phyloP scores from a whole-genome alignment of 202 grass and related monocot genomes.

The Dendrocalamus latiflorus region DNA sequence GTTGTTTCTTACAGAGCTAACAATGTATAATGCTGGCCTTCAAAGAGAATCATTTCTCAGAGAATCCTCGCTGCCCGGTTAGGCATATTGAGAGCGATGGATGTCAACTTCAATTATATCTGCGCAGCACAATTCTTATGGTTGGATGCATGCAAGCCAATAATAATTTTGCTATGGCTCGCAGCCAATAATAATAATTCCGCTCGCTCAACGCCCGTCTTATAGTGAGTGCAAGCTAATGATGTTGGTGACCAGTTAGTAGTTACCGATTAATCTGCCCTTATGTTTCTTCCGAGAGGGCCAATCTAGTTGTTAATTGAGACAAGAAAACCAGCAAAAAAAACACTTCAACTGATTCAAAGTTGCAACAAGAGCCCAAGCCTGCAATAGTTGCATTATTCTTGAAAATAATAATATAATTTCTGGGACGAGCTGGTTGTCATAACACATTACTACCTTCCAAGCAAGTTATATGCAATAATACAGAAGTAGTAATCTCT shows the following conservation, averaged over 20 bases:
- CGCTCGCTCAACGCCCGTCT: conserved; percentile 1
- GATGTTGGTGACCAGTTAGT: conserved; percentile 13
- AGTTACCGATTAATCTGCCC: not conserved
- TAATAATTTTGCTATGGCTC: no score
- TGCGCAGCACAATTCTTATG: conserved; percentile 25
- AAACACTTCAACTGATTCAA: not conserved
- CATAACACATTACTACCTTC: no score
- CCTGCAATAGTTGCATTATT: not conserved
- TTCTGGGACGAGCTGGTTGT: no score
- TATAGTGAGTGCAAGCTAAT: conserved; percentile 6
- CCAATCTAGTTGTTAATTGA: not conserved
- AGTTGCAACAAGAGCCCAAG: not conserved
- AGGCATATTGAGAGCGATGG: conserved; percentile 5
- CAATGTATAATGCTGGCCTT: no score
- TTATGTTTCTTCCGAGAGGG: no score
- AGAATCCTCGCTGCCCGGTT: not conserved
- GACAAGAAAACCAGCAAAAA: not conserved
- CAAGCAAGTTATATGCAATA: not conserved
- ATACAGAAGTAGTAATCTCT: not conserved
- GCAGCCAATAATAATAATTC: no score
- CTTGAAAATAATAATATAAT: not conserved
- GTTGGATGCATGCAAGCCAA: conserved; percentile 26
- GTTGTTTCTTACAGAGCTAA: no score
- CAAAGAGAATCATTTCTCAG: not conserved
- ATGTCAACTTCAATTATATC: conserved; percentile 38